Conservation (phyloP, 768 basidiomycete species). For the Serpula lacrymans region DNA sequence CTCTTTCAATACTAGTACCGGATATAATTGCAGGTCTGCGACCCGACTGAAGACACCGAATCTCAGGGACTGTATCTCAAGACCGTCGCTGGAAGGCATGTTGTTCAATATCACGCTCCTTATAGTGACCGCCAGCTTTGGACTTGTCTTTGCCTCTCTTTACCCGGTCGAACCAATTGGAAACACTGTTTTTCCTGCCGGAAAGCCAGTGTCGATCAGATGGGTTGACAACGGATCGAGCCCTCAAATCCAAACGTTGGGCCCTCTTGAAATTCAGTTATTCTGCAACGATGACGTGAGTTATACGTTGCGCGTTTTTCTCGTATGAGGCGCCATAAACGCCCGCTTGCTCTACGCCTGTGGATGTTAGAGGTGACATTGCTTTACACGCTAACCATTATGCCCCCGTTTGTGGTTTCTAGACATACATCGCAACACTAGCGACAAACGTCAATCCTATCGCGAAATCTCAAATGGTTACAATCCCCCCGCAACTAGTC, state of each 20-base stretch:
- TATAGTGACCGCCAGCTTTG: slow-evolving; percentile 7
- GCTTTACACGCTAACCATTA: too few relatives aligned
- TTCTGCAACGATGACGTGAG: slow-evolving; percentile 42
- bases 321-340: neutral
- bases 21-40: too few relatives aligned
- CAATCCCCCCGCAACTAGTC: slow-evolving; percentile 25
- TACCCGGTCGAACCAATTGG: slow-evolving; percentile 51
- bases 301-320: slow-evolving; percentile 3
- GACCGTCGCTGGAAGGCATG: too few relatives aligned
- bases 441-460: slow-evolving; percentile 40
- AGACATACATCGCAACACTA: slow-evolving; percentile 44
- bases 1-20: too few relatives aligned
- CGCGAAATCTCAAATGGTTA: slow-evolving; percentile 17
- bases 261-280: slow-evolving; percentile 43
- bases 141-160: slow-evolving; percentile 31
- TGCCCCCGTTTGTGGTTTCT: too few relatives aligned
- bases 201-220: slow-evolving; percentile 36
- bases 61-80: too few relatives aligned
- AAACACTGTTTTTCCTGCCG: slow-evolving; percentile 42
- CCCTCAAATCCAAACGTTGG: slow-evolving; percentile 42
- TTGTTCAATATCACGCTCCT: slow-evolving; percentile 5
- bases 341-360: too few relatives aligned
- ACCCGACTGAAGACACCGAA: too few relatives aligned
- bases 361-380: too few relatives aligned
- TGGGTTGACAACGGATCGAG: slow-evolving; percentile 48